Base-by-base conservation (phyloP, 2,329 filamentous ascomycete species). In the Colletotrichum truncatum region DNA sequence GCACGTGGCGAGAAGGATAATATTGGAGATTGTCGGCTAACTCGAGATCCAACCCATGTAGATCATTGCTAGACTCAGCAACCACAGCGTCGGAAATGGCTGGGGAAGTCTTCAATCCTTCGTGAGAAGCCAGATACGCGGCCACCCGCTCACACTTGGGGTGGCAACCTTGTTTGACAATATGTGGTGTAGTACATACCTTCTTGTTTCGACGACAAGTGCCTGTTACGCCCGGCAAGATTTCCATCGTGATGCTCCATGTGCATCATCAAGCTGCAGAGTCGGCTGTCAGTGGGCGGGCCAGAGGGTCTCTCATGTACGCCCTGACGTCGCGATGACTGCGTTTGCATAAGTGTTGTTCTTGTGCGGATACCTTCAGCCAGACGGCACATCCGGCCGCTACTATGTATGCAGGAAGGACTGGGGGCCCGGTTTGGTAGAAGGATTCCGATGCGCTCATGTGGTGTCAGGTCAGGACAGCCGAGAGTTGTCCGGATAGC, bases 401-500 rank as follows among this genome's bases (percentile, higher is more conserved):
- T 28, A 16, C n/a, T 49, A 16, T 12, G 16, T 14, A 48, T 30
- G 36, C 36, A 36, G 60, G 45, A 39, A 39, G 34, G 25, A n/a
- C 26, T n/a, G n/a, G n/a, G 23, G 25, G 30, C 25, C 56, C 46
- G 49, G 26, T 12, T 14, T 57, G 10, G 51, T 21, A 46, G 49
- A 49, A 48, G 26, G 34, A 57, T 57, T 53, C 26, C 28, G 41
- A 43, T 62, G 49, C 28, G 49, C 34, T 61, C 32, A 56, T 34
- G 41, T 39, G 36, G 46, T 12, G 28, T 61, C 28, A 57, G 18
- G 26, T 59, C 28, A 60, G 46, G 48, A 26, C 26, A 23, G 45
- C 48, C 53, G 46, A 64, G 58, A 53, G 21, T 53, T 30, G 48
- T 54, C 57, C 18, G 53, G 43, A 57, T 55, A 57, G 26, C 52